Evolutionary conservation across 2,329 filamentous ascomycete species (phyloP), one percentile per base, ranked within the genome.

Genomic region (Claviceps monticola): DNA sequence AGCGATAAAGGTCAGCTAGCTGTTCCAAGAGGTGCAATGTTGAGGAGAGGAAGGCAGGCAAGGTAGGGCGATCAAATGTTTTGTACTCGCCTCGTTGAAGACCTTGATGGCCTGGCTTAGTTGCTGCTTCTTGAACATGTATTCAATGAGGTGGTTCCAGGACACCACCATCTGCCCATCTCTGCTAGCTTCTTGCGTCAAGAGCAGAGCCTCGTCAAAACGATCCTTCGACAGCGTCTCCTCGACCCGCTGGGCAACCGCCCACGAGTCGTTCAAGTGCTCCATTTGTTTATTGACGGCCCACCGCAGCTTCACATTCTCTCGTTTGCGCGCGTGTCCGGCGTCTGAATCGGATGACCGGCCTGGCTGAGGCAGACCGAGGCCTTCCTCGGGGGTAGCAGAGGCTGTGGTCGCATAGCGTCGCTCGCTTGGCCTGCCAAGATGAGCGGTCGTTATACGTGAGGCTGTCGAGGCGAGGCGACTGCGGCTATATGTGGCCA

Each of bases 81-180:
- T 45, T 48, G 14, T 26, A 54, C 73, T 56, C 66, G 86, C 85
- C 66, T 97, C 91, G 66, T 96, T 95, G 70, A 82, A 96, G n/a
- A 88, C 72, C 68, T 86, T 89, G 53, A 95, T 68, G 17, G 86
- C 90, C 19, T 73, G 69, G 54, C 75, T 74, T 37, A 88, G 66
- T 49, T 75, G 74, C 43, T 78, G 72, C 23, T 80, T 71, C 43
- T 75, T 68, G 64, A 96, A 69, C 55, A 80, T 73, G 65, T 88
- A 80, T 53, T 83, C 77, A 52, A 98, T 83, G 45, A 95, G 67
- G 62, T 86, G 79, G 66, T 97, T 97, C 90, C 91, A 98, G 53
- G 85, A 82, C 53, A 94, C 89, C 4, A 79, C 72, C 56, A 84
- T 82, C 53, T 82, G 71, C 56, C 78, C 73, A 1, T 73, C 66